These are phyloP conservation scores for Beauveria rudraprayagi DNA, from an alignment of 2,329 filamentous ascomycete species.

Conservation along the genomic window DNA sequence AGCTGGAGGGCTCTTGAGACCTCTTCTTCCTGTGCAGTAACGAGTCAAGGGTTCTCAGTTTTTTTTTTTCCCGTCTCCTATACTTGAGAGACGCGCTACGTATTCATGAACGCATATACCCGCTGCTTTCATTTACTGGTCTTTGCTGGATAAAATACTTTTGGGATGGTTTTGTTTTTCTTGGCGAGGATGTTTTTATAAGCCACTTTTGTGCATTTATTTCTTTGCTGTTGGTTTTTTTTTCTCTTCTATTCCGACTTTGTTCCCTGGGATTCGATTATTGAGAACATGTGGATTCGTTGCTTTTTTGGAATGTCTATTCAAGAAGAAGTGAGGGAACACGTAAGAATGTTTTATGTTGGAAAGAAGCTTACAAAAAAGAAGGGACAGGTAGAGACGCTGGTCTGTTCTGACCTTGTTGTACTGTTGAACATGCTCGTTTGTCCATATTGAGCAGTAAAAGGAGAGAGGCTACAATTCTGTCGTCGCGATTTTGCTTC, in stretches of 20 bases:
- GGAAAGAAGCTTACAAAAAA: constrained; percentile 3
- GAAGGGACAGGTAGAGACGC: not conserved
- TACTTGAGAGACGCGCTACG: constrained; percentile 14
- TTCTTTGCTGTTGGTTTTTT: constrained; percentile 8
- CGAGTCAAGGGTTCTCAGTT: constrained; percentile 3
- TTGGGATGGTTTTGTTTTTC: constrained; percentile 8
- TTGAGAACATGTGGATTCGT: not conserved
- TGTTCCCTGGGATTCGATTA: not conserved
- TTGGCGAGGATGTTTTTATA: constrained; percentile 1
- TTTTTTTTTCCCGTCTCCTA: not conserved
- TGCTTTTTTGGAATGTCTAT: constrained; percentile 10
- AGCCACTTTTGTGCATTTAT: not conserved
- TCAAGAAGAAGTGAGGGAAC: not conserved
- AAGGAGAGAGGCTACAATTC: not conserved
- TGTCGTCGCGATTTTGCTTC: not conserved
- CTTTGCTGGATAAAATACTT: constrained; percentile 10
- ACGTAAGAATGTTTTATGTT: not conserved
- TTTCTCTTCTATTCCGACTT: constrained; percentile 11
- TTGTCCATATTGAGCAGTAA: not conserved
- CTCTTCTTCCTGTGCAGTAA: constrained; percentile 16
- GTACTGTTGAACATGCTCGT: not conserved
- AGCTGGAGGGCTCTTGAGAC: not conserved
- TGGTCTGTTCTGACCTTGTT: not conserved
- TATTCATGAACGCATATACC: constrained; percentile 27
- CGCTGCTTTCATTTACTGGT: constrained; percentile 15